Evolutionary conservation across 306 rosid genomes (phyloP).

Genomic region (Pyrus communis): DNA sequence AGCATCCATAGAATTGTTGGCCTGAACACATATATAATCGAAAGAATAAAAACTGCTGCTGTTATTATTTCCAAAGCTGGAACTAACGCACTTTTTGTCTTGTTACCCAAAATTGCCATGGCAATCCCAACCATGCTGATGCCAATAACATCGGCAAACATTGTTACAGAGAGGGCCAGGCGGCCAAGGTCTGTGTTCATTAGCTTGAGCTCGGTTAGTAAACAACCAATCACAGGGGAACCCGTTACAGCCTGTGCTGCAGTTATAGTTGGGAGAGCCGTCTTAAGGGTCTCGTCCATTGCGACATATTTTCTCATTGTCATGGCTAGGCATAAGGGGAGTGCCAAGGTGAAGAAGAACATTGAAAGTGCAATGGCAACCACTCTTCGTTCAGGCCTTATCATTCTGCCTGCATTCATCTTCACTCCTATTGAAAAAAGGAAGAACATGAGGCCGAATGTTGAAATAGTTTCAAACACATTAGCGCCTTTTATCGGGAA

Average conservation of each 20-base stretch:
- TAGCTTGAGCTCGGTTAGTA: slow-evolving; percentile 47
- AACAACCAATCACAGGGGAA: slow-evolving; percentile 31
- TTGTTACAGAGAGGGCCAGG: slow-evolving; percentile 35
- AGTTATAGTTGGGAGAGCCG: slow-evolving; percentile 21
- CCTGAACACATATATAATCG: slow-evolving; percentile 12
- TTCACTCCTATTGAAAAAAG: slow-evolving; percentile 38
- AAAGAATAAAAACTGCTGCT: background rate
- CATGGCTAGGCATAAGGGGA: background rate
- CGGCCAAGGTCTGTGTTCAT: slow-evolving; percentile 57
- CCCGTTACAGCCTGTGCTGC: slow-evolving; percentile 33
- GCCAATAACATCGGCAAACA: slow-evolving; percentile 33
- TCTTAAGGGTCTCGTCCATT: background rate
- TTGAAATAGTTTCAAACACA: slow-evolving; percentile 30
- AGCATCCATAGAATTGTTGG: slow-evolving; percentile 28
- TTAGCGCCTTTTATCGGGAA: slow-evolving; percentile 36
- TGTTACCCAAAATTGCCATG: slow-evolving; percentile 6
- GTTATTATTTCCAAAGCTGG: slow-evolving; percentile 5
- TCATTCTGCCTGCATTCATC: slow-evolving; percentile 22
- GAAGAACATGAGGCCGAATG: slow-evolving; percentile 45
- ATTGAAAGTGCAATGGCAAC: slow-evolving; percentile 27
- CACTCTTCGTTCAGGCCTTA: slow-evolving; percentile 36
- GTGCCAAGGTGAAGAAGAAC: slow-evolving; percentile 13
- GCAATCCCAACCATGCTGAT: background rate
- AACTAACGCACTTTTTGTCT: background rate
- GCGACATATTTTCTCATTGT: background rate